Conservation (phyloP, 768 basidiomycete species). For the Tephrocybe rancida region DNA sequence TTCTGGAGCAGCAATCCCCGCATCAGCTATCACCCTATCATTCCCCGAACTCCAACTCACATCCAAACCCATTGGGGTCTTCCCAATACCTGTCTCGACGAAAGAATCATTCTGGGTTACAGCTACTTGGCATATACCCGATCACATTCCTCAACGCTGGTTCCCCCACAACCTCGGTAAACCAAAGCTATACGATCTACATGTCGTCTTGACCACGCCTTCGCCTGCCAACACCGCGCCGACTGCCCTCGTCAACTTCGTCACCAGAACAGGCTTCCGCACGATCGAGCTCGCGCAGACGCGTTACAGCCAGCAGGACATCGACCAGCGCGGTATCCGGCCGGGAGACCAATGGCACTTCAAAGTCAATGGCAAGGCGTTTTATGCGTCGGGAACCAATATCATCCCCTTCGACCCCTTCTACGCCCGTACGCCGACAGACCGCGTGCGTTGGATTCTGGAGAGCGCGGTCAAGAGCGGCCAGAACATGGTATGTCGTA, state of each 20-base stretch:
- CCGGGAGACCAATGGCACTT: conserved; percentile 67
- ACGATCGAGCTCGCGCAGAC: conserved; percentile 55
- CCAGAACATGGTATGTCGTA: conserved; percentile 57
- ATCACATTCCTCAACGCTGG: conserved; percentile 51
- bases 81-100: conserved; percentile 21
- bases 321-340: conserved; percentile 49
- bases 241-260: conserved; percentile 33
- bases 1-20: conserved; percentile 35
- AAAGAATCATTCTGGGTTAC: conserved; percentile 40
- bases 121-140: conserved; percentile 47
- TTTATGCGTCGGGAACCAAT: conserved; percentile 58
- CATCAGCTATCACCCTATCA: conserved; percentile 41
- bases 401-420: conserved; percentile 66
- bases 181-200: conserved; percentile 57
- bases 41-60: conserved; percentile 49
- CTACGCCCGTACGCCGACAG: conserved; percentile 51
- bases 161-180: conserved; percentile 57
- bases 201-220: conserved; percentile 36
- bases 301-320: conserved; percentile 45
- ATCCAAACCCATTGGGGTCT: conserved; percentile 33
- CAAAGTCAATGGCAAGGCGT: conserved; percentile 56
- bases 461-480: conserved; percentile 56
- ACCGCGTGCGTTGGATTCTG: conserved; percentile 55
- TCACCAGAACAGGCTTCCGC: conserved; percentile 57
- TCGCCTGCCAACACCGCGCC: conserved; percentile 7